A percentile compares a stretch with the other conserved stretches of the same genome.
Evolutionary conservation across 73 alveolate genomes (phyloP).

Genomic region (Stentor coeruleus): DNA sequence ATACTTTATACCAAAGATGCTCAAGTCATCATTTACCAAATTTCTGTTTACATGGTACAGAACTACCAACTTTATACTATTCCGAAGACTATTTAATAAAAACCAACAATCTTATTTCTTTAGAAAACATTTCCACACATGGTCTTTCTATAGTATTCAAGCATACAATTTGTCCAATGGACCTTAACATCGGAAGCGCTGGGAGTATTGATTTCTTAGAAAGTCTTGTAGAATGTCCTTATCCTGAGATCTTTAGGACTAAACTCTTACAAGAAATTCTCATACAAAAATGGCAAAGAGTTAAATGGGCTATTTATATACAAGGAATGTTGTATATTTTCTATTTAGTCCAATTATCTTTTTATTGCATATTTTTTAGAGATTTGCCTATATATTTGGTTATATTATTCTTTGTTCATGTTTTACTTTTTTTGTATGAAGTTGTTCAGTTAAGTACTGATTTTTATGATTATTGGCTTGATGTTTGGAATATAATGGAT

Average conservation of each 20-base stretch:
- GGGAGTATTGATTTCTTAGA: slow-evolving; percentile 5
- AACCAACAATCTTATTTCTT: neutral
- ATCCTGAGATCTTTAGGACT: slow-evolving; percentile 17
- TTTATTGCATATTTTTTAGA: slow-evolving; percentile 1
- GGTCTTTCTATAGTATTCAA: neutral
- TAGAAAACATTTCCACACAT: neutral
- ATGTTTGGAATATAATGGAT: neutral
- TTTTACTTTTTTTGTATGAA: slow-evolving; percentile 1
- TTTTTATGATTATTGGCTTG: neutral
- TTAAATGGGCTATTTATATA: neutral
- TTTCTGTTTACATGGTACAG: neutral
- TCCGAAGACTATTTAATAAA: neutral
- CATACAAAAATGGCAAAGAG: slow-evolving; percentile 9
- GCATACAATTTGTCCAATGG: neutral
- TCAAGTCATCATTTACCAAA: neutral
- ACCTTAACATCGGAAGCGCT: neutral
- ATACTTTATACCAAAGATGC: neutral
- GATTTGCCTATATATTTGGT: neutral
- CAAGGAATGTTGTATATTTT: neutral
- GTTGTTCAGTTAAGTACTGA: neutral
- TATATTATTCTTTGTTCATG: neutral
- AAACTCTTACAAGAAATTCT: neutral
- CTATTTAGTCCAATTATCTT: neutral
- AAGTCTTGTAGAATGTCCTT: neutral
- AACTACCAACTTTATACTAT: neutral